Base-by-base conservation (phyloP, 164 flowering plant genomes). In the Vitis riparia region DNA sequence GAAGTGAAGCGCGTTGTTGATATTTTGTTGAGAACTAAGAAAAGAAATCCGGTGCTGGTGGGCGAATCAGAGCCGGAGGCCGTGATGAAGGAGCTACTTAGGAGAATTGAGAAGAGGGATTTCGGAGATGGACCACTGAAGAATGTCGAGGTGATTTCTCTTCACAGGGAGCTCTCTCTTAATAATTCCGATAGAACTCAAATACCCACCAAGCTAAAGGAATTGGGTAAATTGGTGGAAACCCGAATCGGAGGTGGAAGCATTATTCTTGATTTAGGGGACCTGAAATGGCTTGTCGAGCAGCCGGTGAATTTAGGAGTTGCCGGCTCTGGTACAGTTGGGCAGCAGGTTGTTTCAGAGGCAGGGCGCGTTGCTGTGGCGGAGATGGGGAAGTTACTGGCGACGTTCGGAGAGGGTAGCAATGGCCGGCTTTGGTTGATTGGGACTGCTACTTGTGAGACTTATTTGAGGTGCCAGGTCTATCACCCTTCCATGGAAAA, bases 401-500 rank as follows among this genome's bases (percentile, higher is more conserved):
- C 67, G 2, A 87, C 81, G 47, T 87, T 83, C 48, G 80, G 77
- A 16, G 87, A 78, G 48, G 80, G 71, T 2, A 48, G 74, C 51
- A 59, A 13, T 9, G 69, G 70, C 11, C 65, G 80, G 75, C 50
- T 93, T 9, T 93, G 97, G 99, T 72, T 93, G 78, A 81, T 91
- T 47, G 99, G 97, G 11, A 90, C 90, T 13, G 99, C 99, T 44
- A 93, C 97, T 57, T 93, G 98, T 74, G 98, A 93, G 84, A 95
- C 99, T 8, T 95, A 88, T 73, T 70, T 95, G 82, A 85, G 97
- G 73, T 93, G 99, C 76, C 97, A 91, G 73, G 89, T 95, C 58
- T 93, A 88, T 79, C 92, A 93, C 77, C 83, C 93, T 29, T 72
- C 87, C 2, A 89, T 95, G 94, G 99, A 95, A 79, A 87, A 62